Evolutionary conservation across 2,329 filamentous ascomycete species (phyloP).

Genomic region (Chaetomium strumarium): DNA sequence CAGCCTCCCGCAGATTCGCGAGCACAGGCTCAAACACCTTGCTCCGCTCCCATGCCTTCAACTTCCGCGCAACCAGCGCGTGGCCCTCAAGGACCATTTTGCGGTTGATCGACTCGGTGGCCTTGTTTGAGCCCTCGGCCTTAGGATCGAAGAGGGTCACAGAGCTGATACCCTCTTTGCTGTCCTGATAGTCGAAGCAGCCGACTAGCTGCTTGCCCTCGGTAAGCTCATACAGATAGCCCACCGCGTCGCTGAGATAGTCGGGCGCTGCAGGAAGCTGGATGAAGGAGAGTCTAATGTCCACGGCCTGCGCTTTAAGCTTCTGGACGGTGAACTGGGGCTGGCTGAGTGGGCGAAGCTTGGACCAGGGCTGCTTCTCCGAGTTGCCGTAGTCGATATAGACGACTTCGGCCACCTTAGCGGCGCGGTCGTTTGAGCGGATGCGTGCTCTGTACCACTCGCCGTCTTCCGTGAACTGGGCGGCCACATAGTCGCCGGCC

Average conservation of each 20-base stretch:
- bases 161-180: constrained; percentile 74
- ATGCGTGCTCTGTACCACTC: constrained; percentile 94
- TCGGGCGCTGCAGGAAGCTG: constrained; percentile 79
- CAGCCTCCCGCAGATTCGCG: constrained; percentile 64
- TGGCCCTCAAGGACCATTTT: constrained; percentile 78
- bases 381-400: constrained; percentile 97
- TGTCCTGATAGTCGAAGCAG: constrained; percentile 78
- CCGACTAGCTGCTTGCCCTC: constrained; percentile 75
- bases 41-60: constrained; percentile 83
- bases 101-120: constrained; percentile 73
- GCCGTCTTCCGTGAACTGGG: constrained; percentile 81
- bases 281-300: constrained; percentile 80
- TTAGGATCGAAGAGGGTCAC: constrained; percentile 83
- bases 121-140: constrained; percentile 43
- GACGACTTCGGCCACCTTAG: constrained; percentile 81
- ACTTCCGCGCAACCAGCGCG: constrained; percentile 85
- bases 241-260: constrained; percentile 75
- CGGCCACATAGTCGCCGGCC: constrained; percentile 84
- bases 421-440: constrained; percentile 84
- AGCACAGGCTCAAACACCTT: constrained; percentile 64
- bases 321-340: constrained; percentile 73
- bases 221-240: constrained; percentile 68
- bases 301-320: constrained; percentile 79
- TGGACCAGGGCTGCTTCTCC: constrained; percentile 79
- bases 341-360: constrained; percentile 73